Base-by-base conservation (phyloP, 306 rosid species). In the Morella rubra region DNA sequence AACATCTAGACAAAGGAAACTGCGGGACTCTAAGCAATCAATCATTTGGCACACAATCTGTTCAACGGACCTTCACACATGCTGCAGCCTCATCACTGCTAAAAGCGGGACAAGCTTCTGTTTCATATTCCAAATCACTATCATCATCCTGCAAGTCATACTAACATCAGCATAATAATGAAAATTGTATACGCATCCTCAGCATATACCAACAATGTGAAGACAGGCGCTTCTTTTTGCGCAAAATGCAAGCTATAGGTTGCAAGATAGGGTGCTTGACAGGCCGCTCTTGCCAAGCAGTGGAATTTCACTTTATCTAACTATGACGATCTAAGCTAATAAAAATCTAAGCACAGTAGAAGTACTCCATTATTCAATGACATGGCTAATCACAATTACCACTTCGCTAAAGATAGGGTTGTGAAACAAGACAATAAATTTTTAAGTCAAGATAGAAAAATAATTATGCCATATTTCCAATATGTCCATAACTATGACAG, bases 31-130 rank as follows among this genome's bases (percentile, higher is more conserved):
- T 52, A 50, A 50, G 42, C 20, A 73, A 51, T 20, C 19, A 70
- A 8, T 8, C 19, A 59, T 56, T 51, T 20, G 20, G 66, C 4
- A 65, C n/a, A 11, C 12, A 69, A n/a, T 56, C 42, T 68, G 54
- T 66, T 13, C 40, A 4, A 69, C 44, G 73, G 71, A 90, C 98
- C 96, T 95, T 95, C 85, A 82, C 93, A 71, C 86, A 95, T 54
- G 99, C 99, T 45, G 93, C 82, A 73, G 97, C 88, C 90, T 95
- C 97, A 73, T 95, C 97, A 59, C 45, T 75, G 73, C 72, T 86
- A 54, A 86, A 81, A 42, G 87, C 55, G 75, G 99, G 97, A 61
- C 60, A 52, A 19, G 84, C 79, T 78, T 92, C 97, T 74, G 89
- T 45, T 62, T 95, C 97, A 84, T 71, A 87, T 47, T 95, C 99